phyloP scores from a whole-genome alignment of 2,329 filamentous ascomycete species.

The Penicillium sp. region DNA sequence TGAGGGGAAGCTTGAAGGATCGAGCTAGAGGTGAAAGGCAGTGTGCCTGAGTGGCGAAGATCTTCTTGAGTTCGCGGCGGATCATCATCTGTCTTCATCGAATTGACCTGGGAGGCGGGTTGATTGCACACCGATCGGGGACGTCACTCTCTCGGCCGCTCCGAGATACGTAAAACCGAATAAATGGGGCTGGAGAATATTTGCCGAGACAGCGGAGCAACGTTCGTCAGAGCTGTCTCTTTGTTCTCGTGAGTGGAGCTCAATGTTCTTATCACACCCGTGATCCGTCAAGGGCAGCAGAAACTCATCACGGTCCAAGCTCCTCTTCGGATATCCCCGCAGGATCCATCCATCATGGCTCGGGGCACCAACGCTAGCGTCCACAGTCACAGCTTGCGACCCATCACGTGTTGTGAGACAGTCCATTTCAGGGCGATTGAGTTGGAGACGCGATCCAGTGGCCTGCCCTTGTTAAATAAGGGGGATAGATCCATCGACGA shows the following conservation, averaged over 20 bases:
- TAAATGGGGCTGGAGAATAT: background rate
- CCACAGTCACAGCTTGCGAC: background rate
- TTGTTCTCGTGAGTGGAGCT: conserved; percentile 8
- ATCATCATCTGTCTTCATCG: background rate
- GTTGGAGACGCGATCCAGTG: background rate
- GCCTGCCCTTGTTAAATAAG: conserved; percentile 6
- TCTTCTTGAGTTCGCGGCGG: background rate
- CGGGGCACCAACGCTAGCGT: background rate
- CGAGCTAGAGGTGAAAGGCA: background rate
- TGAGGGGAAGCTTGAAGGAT: background rate
- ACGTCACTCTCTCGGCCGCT: background rate
- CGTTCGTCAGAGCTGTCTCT: background rate
- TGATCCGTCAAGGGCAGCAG: background rate
- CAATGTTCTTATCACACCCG: conserved; percentile 9
- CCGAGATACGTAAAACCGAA: background rate
- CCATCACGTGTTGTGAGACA: conserved; percentile 3
- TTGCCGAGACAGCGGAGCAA: background rate
- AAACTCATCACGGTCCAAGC: conserved; percentile 2
- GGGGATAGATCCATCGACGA: background rate
- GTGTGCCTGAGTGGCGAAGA: background rate
- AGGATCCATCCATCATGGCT: background rate
- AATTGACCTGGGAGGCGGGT: background rate
- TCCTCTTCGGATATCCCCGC: conserved; percentile 7
- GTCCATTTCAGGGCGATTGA: background rate
- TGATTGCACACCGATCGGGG: background rate